These are phyloP conservation scores for thale cress (Arabidopsis thaliana) DNA, from an alignment of 345 rosid genomes.

Conservation along the genomic window DNA sequence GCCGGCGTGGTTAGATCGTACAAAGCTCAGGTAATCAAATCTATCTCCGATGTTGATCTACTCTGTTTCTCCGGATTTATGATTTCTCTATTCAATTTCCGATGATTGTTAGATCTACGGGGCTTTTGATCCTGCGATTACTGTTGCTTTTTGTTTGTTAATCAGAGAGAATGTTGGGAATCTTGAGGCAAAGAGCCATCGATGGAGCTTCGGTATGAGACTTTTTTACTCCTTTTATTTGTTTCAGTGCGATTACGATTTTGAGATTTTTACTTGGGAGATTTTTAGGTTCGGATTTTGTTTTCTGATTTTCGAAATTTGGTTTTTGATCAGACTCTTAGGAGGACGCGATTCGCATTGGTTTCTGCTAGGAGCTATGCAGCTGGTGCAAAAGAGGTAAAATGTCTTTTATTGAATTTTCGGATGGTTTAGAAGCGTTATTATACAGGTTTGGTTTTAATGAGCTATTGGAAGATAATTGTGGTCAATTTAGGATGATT, in stretches of 20 bases:
- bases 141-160: background rate
- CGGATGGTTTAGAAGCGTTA: background rate
- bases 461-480: slow-evolving; percentile 1
- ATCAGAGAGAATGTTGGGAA: slow-evolving; percentile 61
- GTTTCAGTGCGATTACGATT: background rate
- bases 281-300: background rate
- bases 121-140: slow-evolving; percentile 15
- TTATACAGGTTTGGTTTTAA: slow-evolving; percentile 12
- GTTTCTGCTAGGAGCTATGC: slow-evolving; percentile 64
- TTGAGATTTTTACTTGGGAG: slow-evolving; percentile 9
- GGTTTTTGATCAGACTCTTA: slow-evolving; percentile 43
- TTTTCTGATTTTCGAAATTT: slow-evolving; percentile 18
- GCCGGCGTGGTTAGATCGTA: slow-evolving; percentile 38
- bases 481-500: background rate
- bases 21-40: slow-evolving; percentile 19
- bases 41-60: background rate
- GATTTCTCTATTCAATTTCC: background rate
- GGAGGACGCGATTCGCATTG: slow-evolving; percentile 58
- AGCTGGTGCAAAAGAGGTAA: slow-evolving; percentile 73
- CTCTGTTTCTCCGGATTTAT: background rate
- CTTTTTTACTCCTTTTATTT: background rate
- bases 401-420: background rate
- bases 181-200: slow-evolving; percentile 58
- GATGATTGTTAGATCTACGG: slow-evolving; percentile 33
- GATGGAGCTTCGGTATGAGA: slow-evolving; percentile 45